Evolutionary conservation across 2,329 filamentous ascomycete species (phyloP).

Genomic region (Xylariaceae sp.): DNA sequence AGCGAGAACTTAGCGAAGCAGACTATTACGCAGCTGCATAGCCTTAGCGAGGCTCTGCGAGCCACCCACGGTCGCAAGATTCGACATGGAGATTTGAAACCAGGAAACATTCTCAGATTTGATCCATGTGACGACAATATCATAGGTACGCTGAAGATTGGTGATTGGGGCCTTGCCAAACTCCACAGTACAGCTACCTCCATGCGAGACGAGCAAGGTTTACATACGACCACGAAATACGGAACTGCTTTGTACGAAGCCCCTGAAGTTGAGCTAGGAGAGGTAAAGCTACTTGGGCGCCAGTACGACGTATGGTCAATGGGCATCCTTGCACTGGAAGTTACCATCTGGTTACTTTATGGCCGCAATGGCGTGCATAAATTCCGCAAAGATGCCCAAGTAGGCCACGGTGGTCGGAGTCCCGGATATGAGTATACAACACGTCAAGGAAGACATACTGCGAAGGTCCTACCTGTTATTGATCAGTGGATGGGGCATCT

Average conservation of each 20-base stretch:
- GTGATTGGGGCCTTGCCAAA: background rate
- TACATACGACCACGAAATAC: background rate
- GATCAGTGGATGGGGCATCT: background rate
- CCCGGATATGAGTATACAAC: background rate
- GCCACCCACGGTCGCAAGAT: background rate
- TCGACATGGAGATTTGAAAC: background rate
- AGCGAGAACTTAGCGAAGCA: background rate
- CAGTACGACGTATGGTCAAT: background rate
- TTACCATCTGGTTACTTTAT: background rate
- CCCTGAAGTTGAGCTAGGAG: background rate
- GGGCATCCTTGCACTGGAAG: background rate
- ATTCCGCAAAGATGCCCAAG: background rate
- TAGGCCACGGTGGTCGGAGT: background rate
- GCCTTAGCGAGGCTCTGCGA: constrained; percentile 1
- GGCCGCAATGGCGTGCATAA: background rate
- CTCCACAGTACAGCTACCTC: background rate
- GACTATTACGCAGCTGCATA: background rate
- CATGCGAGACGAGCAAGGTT: background rate
- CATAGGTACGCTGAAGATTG: background rate
- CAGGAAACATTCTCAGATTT: background rate
- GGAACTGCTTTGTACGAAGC: background rate
- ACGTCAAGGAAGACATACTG: background rate
- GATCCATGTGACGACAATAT: background rate
- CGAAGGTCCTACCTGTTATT: background rate
- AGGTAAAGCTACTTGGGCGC: background rate